Conservation (phyloP, 169 alveolate genomes). For the Cytauxzoon felis region DNA sequence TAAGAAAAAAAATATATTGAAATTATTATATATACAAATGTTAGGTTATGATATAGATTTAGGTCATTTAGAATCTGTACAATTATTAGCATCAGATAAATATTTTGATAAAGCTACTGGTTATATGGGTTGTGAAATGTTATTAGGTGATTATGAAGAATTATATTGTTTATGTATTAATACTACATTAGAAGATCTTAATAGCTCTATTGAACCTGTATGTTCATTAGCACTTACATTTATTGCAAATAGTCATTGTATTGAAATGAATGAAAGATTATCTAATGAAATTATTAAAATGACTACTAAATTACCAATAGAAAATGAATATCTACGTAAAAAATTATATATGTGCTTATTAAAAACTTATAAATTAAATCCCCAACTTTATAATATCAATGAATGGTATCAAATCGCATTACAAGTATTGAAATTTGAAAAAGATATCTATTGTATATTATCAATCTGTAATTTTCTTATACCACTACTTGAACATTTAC, state of each 20-base stretch:
- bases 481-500: slow-evolving; percentile 9
- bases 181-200: slow-evolving; percentile 62
- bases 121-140: slow-evolving; percentile 87
- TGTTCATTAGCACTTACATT: slow-evolving; percentile 78
- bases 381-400: slow-evolving; percentile 20
- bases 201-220: slow-evolving; percentile 58
- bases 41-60: slow-evolving; percentile 93
- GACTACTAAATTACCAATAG: slow-evolving; percentile 50
- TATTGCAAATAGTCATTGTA: slow-evolving; percentile 74
- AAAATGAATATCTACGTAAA: slow-evolving; percentile 66
- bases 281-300: slow-evolving; percentile 69
- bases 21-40: slow-evolving; percentile 89
- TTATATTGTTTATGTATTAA: slow-evolving; percentile 66
- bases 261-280: slow-evolving; percentile 69
- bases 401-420: slow-evolving; percentile 59
- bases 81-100: slow-evolving; percentile 84
- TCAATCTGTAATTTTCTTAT: slow-evolving; percentile 14
- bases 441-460: slow-evolving; percentile 30
- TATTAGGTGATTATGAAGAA: slow-evolving; percentile 79
- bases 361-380: slow-evolving; percentile 62
- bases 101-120: slow-evolving; percentile 93
- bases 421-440: slow-evolving; percentile 44
- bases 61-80: slow-evolving; percentile 89
- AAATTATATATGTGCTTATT: slow-evolving; percentile 76
- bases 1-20: slow-evolving; percentile 90